Base-by-base conservation (phyloP, 139 green algal species). In the Micractinium conductrix region DNA sequence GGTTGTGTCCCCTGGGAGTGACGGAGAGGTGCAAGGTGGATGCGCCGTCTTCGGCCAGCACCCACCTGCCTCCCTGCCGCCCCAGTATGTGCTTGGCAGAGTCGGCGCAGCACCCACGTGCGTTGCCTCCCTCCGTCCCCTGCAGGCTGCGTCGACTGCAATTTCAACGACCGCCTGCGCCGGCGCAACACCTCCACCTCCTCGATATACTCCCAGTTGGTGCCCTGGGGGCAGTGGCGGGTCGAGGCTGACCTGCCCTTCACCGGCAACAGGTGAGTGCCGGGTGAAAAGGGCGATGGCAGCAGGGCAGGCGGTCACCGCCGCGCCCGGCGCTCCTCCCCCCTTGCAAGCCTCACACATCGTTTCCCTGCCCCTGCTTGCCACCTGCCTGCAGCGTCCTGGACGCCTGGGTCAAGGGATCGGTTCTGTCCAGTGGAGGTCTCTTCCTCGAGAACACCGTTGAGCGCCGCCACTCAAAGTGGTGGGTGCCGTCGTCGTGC, bases 341-440 rank as follows among this genome's bases (percentile, higher is more conserved):
- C n/a, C n/a, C n/a, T n/a, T n/a, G n/a, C n/a, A n/a, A n/a, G n/a
- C n/a, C n/a, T n/a, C n/a, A n/a, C n/a, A n/a, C n/a, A n/a, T n/a
- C n/a, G n/a, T n/a, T n/a, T n/a, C n/a, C n/a, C n/a, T n/a, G n/a
- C n/a, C n/a, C n/a, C n/a, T n/a, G n/a, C n/a, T n/a, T n/a, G n/a
- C n/a, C n/a, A 19, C 38, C 76, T 42, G 16, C n/a, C 62, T 50
- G 72, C 86, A 90, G 86, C 79, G 42, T 91, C 40, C 84, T 93
- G 30, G 88, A 93, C 68, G 81, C 89, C 21, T 93, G 87, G 86
- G 79, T 86, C 26, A 88, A 86, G 53, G 90, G 88, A 40, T 79
- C 76, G 26, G 86, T 83, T 14, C 65, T 92, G 16, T 78, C 76
- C 26, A 73, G 67, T 5, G 71, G 84, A 2, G 73, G 63, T 0